A percentile compares a stretch with the other conserved stretches of the same genome.
These are phyloP conservation scores for Penstemon barbatus DNA, from an alignment of 257 asterid species.

Conservation along the genomic window DNA sequence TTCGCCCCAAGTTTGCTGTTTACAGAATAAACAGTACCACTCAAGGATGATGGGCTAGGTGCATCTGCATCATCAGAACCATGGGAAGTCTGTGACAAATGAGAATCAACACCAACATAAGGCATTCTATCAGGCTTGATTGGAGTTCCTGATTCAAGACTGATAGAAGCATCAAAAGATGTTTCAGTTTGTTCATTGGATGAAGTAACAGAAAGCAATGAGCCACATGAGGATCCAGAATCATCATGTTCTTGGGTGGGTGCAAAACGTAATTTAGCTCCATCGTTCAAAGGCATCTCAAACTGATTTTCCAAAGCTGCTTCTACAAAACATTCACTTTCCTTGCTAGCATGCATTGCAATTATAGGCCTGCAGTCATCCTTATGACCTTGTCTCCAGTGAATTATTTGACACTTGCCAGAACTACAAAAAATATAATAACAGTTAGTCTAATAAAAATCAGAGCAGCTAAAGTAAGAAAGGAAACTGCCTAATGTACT, in stretches of 20 bases:
- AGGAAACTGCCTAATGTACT: background rate
- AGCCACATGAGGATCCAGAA: conserved; percentile 42
- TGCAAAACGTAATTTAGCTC: conserved; percentile 28
- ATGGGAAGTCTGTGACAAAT: conserved; percentile 22
- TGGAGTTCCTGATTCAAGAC: conserved; percentile 31
- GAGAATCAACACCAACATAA: conserved; percentile 30
- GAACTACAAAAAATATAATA: conserved; percentile 44
- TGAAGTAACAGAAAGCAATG: conserved; percentile 38
- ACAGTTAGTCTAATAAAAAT: conserved; percentile 9
- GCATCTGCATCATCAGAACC: conserved; percentile 33
- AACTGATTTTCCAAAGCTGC: conserved; percentile 30
- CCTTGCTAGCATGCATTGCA: conserved; percentile 35
- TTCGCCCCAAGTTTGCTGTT: conserved; percentile 14
- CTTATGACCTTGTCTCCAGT: conserved; percentile 96
- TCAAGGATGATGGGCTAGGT: conserved; percentile 21
- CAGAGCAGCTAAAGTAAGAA: conserved; percentile 5
- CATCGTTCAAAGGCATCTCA: conserved; percentile 30
- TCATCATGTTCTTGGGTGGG: conserved; percentile 33
- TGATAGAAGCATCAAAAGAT: conserved; percentile 38
- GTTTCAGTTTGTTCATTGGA: conserved; percentile 41
- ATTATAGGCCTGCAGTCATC: conserved; percentile 62
- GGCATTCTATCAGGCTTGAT: conserved; percentile 30
- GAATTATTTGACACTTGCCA: conserved; percentile 95
- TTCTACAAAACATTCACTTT: conserved; percentile 29
- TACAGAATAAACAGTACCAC: conserved; percentile 30